phyloP scores from a whole-genome alignment of 495 filamentous ascomycete species.

The Aspergillus cavernicola region DNA sequence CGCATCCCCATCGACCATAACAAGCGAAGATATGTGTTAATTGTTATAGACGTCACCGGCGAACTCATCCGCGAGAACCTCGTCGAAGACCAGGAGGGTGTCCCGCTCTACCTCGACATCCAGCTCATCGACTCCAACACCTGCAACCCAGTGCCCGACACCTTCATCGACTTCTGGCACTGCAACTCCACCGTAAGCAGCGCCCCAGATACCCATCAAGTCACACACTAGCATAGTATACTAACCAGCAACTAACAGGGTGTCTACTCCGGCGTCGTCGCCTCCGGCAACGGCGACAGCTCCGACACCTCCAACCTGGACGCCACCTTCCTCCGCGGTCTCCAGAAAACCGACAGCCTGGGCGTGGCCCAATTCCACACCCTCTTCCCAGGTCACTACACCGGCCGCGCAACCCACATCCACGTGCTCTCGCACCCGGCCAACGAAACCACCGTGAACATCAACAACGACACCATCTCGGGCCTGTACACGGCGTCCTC shows the following conservation, averaged over 20 bases:
- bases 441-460: slow-evolving; percentile 24
- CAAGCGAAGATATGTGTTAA: not conserved
- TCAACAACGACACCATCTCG: slow-evolving; percentile 31
- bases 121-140: slow-evolving; percentile 57
- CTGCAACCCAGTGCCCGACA: slow-evolving; percentile 50
- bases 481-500: slow-evolving; percentile 30
- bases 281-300: slow-evolving; percentile 49
- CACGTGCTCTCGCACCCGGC: slow-evolving; percentile 39
- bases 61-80: slow-evolving; percentile 55
- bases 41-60: slow-evolving; percentile 34
- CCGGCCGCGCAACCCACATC: slow-evolving; percentile 37
- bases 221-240: slow-evolving; percentile 15
- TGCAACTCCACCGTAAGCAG: slow-evolving; percentile 39
- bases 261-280: slow-evolving; percentile 55
- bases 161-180: slow-evolving; percentile 62
- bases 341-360: slow-evolving; percentile 47
- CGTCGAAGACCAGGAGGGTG: slow-evolving; percentile 51
- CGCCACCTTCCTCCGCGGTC: slow-evolving; percentile 50
- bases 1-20: not conserved
- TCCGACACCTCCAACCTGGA: slow-evolving; percentile 38
- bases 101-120: slow-evolving; percentile 56
- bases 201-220: not conserved
- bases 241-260: slow-evolving; percentile 26
- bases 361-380: slow-evolving; percentile 51
- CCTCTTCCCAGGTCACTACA: slow-evolving; percentile 54